These are phyloP conservation scores for Cryptomeria japonica DNA, from an alignment of 75 land plant genomes.

Conservation along the genomic window DNA sequence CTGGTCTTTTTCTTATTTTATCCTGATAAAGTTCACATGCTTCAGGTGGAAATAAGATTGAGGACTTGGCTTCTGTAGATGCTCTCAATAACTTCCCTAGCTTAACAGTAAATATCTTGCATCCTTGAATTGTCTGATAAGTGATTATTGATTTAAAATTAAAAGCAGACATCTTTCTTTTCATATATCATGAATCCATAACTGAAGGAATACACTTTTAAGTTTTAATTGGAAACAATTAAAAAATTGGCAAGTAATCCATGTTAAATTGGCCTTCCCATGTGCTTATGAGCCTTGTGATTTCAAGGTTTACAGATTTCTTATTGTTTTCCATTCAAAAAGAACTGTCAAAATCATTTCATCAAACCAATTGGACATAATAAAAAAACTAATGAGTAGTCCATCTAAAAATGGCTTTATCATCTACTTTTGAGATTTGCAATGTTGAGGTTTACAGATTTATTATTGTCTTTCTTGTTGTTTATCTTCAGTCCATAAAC, in stretches of 20 bases:
- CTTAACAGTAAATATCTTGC: constrained; percentile 48
- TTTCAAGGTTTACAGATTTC: neutral
- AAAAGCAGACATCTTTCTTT: neutral
- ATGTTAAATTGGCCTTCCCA: neutral
- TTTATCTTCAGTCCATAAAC: neutral
- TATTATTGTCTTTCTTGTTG: neutral
- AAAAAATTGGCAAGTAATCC: neutral
- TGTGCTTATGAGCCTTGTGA: neutral
- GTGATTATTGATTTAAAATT: neutral
- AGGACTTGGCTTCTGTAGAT: constrained; percentile 74
- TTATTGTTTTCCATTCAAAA: neutral
- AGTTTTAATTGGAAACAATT: neutral
- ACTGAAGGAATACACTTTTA: neutral
- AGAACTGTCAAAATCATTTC: neutral
- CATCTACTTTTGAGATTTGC: neutral
- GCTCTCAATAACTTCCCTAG: constrained; percentile 75
- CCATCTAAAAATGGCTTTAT: neutral
- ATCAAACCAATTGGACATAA: neutral
- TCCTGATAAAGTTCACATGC: constrained; percentile 7
- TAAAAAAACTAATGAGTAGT: neutral
- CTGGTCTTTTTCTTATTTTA: neutral
- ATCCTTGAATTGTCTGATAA: neutral
- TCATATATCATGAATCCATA: neutral
- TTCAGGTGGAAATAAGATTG: constrained; percentile 79
- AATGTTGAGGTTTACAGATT: neutral